Evolutionary conservation across 2,329 filamentous ascomycete genomes (phyloP), one percentile per base, ranked within the genome.

Genomic region (Dactylellina drechsleri): DNA sequence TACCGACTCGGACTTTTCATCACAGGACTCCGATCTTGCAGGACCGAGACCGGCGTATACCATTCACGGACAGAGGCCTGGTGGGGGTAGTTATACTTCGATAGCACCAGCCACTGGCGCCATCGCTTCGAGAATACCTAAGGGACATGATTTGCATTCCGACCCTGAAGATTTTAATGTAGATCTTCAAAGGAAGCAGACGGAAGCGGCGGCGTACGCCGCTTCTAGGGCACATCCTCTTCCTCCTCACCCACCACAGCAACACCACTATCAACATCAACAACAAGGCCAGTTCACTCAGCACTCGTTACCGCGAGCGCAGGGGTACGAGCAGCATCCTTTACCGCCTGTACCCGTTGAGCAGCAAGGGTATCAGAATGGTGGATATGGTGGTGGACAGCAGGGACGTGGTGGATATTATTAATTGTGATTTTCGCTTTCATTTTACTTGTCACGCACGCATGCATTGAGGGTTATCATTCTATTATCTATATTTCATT

Each of bases 371-470:
- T 60, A 68, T 45, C 28, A 61, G 26, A 60, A 66, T 26, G 52
- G 58, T 59, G 62, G 57, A 60, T 45, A 64, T 56, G 71, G 59
- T 18, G 16, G 64, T 50, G 70, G 70, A 60, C 54, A 52, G 12
- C 31, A 74, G 31, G 64, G 71, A 54, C 64, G 71, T 74, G 70
- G 64, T 75, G 64, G 71, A 68, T 75, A 75, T 53, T 75, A 75
- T 58, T 59, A 75, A 58, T 75, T 65, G 62, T 50, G 26, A 16
- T 41, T 40, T 57, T 57, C 28, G 2, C n/a, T 53, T 26, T 20
- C n/a, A 15, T 52, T 56, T 54, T 15, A 41, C 52, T 57, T 47
- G 31, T 36, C 31, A 36, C 31, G 31, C 31, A 36, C 6, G 31
- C 31, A 36, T 10, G 43, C 54, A 31, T 49, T 59, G 31, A 10